Evolutionary conservation across 176 grass and related monocot species (phyloP).

Genomic region (Rhynchospora pubera): DNA sequence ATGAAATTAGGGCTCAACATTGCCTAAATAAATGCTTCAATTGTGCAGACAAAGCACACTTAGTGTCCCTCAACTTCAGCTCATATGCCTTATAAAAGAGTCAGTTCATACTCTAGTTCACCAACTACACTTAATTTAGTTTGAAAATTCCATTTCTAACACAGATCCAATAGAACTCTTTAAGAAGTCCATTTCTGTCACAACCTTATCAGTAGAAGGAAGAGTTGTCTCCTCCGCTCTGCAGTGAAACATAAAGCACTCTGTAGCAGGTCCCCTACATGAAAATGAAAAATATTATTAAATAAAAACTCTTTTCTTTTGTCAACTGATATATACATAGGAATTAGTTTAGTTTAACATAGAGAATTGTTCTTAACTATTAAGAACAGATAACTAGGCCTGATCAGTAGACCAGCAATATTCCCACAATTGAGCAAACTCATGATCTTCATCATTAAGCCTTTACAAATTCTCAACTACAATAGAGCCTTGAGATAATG

Average conservation of each 20-base stretch:
- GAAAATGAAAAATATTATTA: conserved; percentile 18
- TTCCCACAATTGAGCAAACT: no score
- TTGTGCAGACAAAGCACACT: not conserved
- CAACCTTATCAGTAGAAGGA: conserved; percentile 43
- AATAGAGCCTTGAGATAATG: no score
- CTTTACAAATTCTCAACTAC: no score
- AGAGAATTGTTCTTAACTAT: not conserved
- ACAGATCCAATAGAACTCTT: not conserved
- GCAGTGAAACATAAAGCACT: conserved; percentile 91
- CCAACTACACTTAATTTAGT: not conserved
- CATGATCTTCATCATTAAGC: no score
- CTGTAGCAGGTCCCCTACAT: conserved; percentile 80
- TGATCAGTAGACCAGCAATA: no score
- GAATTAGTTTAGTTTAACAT: not conserved
- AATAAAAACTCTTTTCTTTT: not conserved
- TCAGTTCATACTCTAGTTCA: not conserved
- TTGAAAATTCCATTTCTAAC: not conserved
- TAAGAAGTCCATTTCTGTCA: conserved; percentile 1
- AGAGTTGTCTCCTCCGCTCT: conserved; percentile 53
- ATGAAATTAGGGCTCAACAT: not conserved
- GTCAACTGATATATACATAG: not conserved
- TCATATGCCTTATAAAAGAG: not conserved
- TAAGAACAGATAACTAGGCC: not conserved
- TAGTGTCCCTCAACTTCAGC: not conserved
- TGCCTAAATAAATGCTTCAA: not conserved